phyloP scores from a whole-genome alignment of 306 rosid genomes.

The Cucurbita pepo region DNA sequence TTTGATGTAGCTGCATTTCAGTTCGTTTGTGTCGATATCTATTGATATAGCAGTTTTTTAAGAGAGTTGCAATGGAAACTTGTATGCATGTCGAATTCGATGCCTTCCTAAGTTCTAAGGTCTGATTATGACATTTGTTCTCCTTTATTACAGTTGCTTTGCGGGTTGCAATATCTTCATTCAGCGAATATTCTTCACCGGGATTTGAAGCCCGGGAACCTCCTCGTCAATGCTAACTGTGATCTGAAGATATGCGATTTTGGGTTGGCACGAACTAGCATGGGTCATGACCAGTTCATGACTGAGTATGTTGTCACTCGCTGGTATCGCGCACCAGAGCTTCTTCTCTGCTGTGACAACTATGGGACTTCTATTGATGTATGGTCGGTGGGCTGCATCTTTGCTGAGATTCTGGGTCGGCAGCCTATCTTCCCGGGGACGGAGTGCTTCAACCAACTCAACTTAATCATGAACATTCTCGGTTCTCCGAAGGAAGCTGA shows the following conservation, averaged over 20 bases:
- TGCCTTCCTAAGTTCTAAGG: neutral
- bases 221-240: constrained; percentile 62
- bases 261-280: constrained; percentile 63
- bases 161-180: constrained; percentile 77
- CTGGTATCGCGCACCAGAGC: constrained; percentile 94
- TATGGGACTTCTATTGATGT: constrained; percentile 85
- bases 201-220: constrained; percentile 77
- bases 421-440: constrained; percentile 77
- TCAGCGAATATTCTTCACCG: constrained; percentile 84
- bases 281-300: constrained; percentile 54
- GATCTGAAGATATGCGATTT: constrained; percentile 83
- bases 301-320: constrained; percentile 90
- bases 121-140: neutral
- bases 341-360: constrained; percentile 56
- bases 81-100: neutral
- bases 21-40: neutral
- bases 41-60: neutral
- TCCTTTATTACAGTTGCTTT: constrained; percentile 37
- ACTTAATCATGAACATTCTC: constrained; percentile 52
- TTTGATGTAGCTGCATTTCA: neutral
- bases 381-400: constrained; percentile 93
- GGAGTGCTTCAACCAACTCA: constrained; percentile 63
- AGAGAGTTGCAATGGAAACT: neutral
- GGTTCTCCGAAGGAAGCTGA: constrained; percentile 55
- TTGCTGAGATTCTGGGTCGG: constrained; percentile 82